phyloP scores from a whole-genome alignment of 805 yeast species.

The Spathaspora boniae region DNA sequence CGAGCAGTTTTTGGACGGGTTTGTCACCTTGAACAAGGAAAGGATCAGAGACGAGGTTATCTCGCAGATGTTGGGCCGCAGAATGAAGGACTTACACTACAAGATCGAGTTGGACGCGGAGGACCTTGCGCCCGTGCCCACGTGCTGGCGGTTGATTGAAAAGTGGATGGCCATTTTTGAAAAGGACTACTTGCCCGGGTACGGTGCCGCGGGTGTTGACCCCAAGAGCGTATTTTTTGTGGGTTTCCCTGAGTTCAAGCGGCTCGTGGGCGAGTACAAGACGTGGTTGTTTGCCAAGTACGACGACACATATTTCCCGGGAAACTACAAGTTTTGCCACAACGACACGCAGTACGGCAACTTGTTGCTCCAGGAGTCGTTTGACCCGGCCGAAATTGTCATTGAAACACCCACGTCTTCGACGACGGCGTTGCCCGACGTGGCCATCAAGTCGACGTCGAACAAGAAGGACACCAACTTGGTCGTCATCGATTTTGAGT shows the following conservation, averaged over 20 bases:
- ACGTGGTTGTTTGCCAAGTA: constrained; percentile 59
- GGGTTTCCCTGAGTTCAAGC: constrained; percentile 49
- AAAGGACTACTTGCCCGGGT: constrained; percentile 38
- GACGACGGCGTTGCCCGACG: constrained; percentile 4
- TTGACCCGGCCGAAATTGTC: constrained; percentile 48
- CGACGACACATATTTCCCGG: constrained; percentile 39
- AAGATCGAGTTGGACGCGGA: constrained; percentile 71
- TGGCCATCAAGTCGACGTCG: constrained; percentile 23
- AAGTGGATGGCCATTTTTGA: constrained; percentile 62
- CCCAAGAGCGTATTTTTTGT: constrained; percentile 39
- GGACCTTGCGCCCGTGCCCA: constrained; percentile 50
- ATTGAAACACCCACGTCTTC: constrained; percentile 9
- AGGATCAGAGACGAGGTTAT: constrained; percentile 75
- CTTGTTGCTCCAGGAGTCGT: constrained; percentile 56
- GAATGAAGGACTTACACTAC: constrained; percentile 92
- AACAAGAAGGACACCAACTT: constrained; percentile 46
- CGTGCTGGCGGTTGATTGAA: constrained; percentile 62
- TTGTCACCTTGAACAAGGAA: constrained; percentile 67
- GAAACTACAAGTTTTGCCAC: constrained; percentile 77
- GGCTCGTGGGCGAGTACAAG: constrained; percentile 49
- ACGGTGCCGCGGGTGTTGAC: constrained; percentile 27
- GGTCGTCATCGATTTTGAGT: constrained; percentile 95
- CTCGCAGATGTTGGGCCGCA: constrained; percentile 82
- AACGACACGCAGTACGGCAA: constrained; percentile 98
- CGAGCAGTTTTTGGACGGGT: constrained; percentile 87